phyloP scores from a whole-genome alignment of 169 alveolate genomes.

The Plasmodium adleri region DNA sequence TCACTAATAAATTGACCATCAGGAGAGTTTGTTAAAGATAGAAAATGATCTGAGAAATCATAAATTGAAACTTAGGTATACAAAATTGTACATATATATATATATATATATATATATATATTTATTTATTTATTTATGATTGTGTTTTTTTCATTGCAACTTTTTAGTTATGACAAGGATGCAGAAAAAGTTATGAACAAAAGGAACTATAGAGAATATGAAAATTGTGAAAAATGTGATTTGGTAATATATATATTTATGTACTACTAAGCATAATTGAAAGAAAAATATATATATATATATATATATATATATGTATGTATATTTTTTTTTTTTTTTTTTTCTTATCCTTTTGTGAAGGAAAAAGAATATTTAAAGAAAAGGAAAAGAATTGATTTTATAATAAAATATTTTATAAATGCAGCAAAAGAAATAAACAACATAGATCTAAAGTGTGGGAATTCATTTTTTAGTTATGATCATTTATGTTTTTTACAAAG shows the following conservation, averaged over 20 bases:
- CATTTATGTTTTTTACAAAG: conserved; percentile 41
- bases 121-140: background rate
- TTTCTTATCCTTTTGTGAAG: conserved; percentile 3
- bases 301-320: background rate
- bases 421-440: conserved; percentile 26
- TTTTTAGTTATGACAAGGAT: conserved; percentile 28
- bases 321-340: background rate
- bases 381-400: conserved; percentile 24
- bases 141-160: background rate
- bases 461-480: conserved; percentile 26
- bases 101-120: background rate
- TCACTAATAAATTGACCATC: background rate
- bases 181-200: conserved; percentile 21
- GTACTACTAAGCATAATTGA: background rate
- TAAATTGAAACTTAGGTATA: conserved; percentile 34
- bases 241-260: conserved; percentile 20
- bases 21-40: conserved; percentile 34
- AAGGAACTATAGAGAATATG: conserved; percentile 23
- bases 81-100: background rate
- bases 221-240: conserved; percentile 18
- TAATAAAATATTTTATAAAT: conserved; percentile 27
- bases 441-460: conserved; percentile 24
- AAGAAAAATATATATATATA: background rate
- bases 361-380: conserved; percentile 20
- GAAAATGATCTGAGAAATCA: conserved; percentile 29